phyloP scores from a whole-genome alignment of 768 basidiomycete species.

The Tubosaeta brunneosetosa region DNA sequence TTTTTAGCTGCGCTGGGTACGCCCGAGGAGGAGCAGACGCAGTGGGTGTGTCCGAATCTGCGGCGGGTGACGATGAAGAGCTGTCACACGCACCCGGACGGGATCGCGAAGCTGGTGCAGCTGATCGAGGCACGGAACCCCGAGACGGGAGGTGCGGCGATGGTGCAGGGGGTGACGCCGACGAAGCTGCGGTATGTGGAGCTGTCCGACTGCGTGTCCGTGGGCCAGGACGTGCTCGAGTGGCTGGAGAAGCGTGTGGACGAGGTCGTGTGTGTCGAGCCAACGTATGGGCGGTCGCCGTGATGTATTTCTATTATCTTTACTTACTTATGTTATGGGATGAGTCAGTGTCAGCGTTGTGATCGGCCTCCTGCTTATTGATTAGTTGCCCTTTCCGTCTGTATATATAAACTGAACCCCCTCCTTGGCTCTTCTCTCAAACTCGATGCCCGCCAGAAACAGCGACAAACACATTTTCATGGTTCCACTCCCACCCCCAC shows the following conservation, averaged over 20 bases:
- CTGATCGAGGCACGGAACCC: constrained; percentile 73
- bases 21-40: constrained; percentile 54
- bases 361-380: not conserved
- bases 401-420: not conserved
- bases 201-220: constrained; percentile 58
- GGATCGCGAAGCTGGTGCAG: constrained; percentile 62
- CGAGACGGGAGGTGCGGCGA: constrained; percentile 30
- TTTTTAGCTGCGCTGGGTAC: constrained; percentile 53
- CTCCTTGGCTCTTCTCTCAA: not conserved
- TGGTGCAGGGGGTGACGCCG: constrained; percentile 47
- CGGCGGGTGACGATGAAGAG: constrained; percentile 55
- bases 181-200: constrained; percentile 54
- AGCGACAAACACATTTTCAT: constrained; percentile 3
- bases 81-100: constrained; percentile 63
- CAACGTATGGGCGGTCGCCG: constrained; percentile 42
- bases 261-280: constrained; percentile 59
- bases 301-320: constrained; percentile 9
- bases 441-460: not conserved
- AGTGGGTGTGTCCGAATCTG: constrained; percentile 64
- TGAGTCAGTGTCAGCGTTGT: not conserved
- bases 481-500: constrained; percentile 15
- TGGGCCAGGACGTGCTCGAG: constrained; percentile 64
- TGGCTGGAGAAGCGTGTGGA: constrained; percentile 63
- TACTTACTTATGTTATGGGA: not conserved
- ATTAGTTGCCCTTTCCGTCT: not conserved